phyloP scores from a whole-genome alignment of 768 basidiomycete genomes.

The Paxillus ammoniavirescens region DNA sequence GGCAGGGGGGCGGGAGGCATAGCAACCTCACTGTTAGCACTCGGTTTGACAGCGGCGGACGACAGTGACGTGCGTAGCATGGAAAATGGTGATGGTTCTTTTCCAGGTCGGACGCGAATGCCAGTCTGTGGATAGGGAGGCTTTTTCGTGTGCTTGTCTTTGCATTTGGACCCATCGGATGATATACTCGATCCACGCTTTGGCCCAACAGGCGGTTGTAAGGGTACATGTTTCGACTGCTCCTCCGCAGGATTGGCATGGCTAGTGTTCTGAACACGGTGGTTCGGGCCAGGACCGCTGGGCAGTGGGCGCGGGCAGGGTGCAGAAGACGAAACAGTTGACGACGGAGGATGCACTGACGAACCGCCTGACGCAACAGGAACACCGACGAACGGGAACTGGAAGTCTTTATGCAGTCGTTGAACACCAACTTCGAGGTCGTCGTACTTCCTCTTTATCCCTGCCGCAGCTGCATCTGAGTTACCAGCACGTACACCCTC shows the following conservation, averaged over 20 bases:
- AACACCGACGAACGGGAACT: conserved; percentile 42
- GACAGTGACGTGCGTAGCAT: conserved; percentile 8
- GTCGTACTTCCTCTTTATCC: conserved; percentile 44
- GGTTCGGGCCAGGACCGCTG: neutral
- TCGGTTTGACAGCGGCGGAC: conserved; percentile 10
- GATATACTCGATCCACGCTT: conserved; percentile 10
- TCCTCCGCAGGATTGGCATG: conserved; percentile 11
- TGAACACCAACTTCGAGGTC: conserved; percentile 37
- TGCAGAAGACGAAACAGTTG: neutral
- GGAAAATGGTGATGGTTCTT: conserved; percentile 25
- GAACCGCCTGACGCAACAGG: conserved; percentile 25
- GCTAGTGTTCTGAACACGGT: neutral
- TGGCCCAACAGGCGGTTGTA: neutral
- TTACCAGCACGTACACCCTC: conserved; percentile 28
- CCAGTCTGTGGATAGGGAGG: conserved; percentile 42
- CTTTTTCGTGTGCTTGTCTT: conserved; percentile 45
- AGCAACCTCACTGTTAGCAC: conserved; percentile 9
- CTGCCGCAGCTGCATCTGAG: conserved; percentile 17
- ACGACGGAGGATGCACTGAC: neutral
- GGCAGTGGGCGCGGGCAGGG: conserved; percentile 1
- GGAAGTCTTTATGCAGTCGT: conserved; percentile 33
- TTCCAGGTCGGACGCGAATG: conserved; percentile 44
- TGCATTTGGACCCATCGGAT: conserved; percentile 25
- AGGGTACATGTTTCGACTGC: conserved; percentile 10
- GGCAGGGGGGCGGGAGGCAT: neutral